Base-by-base conservation (phyloP, 192 early-diverging fungal genomes). In the Coemansia erecta region DNA sequence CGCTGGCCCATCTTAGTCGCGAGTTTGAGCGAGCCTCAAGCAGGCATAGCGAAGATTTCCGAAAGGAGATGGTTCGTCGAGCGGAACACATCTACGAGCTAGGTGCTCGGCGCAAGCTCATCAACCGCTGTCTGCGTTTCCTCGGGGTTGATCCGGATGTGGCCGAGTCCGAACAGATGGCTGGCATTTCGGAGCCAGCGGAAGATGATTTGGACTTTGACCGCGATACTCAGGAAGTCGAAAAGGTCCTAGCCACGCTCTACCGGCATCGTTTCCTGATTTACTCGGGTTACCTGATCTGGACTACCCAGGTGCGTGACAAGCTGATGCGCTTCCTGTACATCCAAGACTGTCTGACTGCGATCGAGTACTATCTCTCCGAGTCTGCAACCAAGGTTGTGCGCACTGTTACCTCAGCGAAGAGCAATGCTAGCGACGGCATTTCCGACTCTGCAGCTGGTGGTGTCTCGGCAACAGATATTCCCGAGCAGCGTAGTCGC, bases 271-370 rank as follows among this genome's bases (percentile, higher is more conserved):
- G 86, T 19, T 93, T 86, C 58, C 76, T 95, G 70, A 84, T 92
- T 0, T 93, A 97, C 73, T 94, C 92, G 50, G 81, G 92, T 2
- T 83, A 89, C 45, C 70, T 92, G 39, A 80, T 94, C 15, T 97
- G 92, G 92, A 97, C 92, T 51, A 84, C 84, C 42, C 82, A 85
- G 26, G 85, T 97, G 10, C 85, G 94, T 23, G 93, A 97, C 64
- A 77, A 87, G 31, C 59, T 93, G 4, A 90, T 93, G 77, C 77
- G 86, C 51, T 85, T 90, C 48, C 43, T 92, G 47, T 86, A 92
- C 47, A 66, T 92, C 7, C 82, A 90, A 48, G 81, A 83, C 40
- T 85, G 87, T 18, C 56, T 85, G 18, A 85, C 85, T 12, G 87
- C 87, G 8, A 73, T 92, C 12, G 77, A 80, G 47, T 94, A 94